phyloP scores from a whole-genome alignment of 2,329 filamentous ascomycete genomes.

The Leptographium wingfieldii region DNA sequence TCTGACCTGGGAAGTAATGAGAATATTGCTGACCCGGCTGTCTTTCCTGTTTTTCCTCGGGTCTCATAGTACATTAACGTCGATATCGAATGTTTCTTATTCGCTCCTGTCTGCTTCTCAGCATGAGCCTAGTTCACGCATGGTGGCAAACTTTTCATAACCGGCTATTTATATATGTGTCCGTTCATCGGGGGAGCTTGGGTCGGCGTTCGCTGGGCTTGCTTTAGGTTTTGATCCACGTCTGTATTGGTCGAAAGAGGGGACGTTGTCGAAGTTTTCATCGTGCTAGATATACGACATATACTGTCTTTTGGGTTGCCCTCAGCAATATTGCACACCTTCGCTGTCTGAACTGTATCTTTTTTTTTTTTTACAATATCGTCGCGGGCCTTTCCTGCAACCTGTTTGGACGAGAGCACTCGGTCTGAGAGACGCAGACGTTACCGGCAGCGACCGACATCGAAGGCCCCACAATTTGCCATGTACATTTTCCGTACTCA shows the following conservation, averaged over 20 bases:
- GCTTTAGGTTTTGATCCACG: neutral
- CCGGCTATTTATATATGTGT: neutral
- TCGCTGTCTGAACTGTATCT: neutral
- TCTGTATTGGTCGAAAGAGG: neutral
- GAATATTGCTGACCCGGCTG: too few relatives aligned
- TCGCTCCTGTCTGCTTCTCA: neutral
- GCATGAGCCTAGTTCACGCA: neutral
- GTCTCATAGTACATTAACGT: neutral
- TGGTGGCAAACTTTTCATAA: neutral
- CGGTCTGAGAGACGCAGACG: neutral
- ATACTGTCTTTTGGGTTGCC: neutral
- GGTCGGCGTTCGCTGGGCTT: neutral
- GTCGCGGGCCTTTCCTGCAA: too few relatives aligned
- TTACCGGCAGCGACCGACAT: neutral
- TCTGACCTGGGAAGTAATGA: too few relatives aligned
- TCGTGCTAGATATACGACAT: neutral
- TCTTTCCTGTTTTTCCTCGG: too few relatives aligned
- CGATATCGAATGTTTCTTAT: neutral
- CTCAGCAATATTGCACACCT: neutral
- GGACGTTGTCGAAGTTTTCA: neutral
- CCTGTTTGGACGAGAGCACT: too few relatives aligned
- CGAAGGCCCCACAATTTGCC: too few relatives aligned
- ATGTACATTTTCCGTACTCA: too few relatives aligned
- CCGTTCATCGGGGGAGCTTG: neutral
- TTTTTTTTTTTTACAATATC: too few relatives aligned